These are phyloP conservation scores for Yamadazyma atmosphaerica DNA, from an alignment of 1,139 yeast species.

Conservation along the genomic window DNA sequence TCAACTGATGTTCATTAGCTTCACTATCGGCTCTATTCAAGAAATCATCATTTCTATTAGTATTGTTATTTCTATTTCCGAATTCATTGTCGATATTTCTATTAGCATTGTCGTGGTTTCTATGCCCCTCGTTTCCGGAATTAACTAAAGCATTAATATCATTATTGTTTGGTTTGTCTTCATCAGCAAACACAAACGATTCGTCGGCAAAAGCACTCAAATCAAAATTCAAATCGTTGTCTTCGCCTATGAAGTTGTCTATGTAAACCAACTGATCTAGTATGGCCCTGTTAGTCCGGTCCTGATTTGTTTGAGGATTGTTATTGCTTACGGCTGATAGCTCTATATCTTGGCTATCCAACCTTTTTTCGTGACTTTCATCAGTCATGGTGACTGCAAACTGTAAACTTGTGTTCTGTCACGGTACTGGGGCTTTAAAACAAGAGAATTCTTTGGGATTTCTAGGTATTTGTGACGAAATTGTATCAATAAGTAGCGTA, in stretches of 20 bases:
- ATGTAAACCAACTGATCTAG: conserved; percentile 76
- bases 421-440: neutral
- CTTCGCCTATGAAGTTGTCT: conserved; percentile 67
- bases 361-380: neutral
- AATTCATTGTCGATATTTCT: conserved; percentile 2
- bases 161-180: conserved; percentile 55
- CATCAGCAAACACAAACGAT: conserved; percentile 74
- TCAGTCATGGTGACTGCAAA: neutral
- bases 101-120: conserved; percentile 10
- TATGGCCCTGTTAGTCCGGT: conserved; percentile 41
- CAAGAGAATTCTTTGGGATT: neutral
- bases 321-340: too few relatives aligned
- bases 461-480: too few relatives aligned
- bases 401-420: neutral
- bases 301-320: conserved; percentile 12
- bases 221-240: conserved; percentile 70
- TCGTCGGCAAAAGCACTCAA: conserved; percentile 81
- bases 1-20: conserved; percentile 6
- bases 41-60: neutral
- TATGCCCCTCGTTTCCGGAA: conserved; percentile 8
- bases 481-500: neutral
- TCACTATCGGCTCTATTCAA: neutral
- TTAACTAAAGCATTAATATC: conserved; percentile 14
- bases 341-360: too few relatives aligned
- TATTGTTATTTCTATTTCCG: neutral